Base-by-base conservation (phyloP, 2,329 filamentous ascomycete species). In the Chaetomiaceae sp. region DNA sequence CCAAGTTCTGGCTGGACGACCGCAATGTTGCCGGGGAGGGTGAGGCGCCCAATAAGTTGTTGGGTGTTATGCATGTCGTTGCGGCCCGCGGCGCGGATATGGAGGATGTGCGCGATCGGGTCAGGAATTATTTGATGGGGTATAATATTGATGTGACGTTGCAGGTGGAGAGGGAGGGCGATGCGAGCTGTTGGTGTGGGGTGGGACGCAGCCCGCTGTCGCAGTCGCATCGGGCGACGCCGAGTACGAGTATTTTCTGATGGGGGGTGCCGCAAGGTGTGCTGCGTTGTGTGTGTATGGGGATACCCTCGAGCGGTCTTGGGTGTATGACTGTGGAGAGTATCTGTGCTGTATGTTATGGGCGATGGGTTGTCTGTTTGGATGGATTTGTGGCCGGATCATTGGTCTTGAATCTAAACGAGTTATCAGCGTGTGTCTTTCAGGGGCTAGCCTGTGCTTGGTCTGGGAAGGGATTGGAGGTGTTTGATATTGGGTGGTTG, bases 1-100 rank as follows among this genome's bases (percentile, higher is more conserved):
- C 92, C 7, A 86, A 90, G 61, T 96, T 97, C 64, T 99, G 93
- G 93, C 73, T 93, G 13, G 89, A 95, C 60, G 90, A 95, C 55
- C 71, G 79, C 10, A 69, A 67, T 16, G 68, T n/a, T n/a, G n/a
- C 69, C 3, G 35, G 25, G 7, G 25, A 8, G 4, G 69, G 64
- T 8, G 70, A 70, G 19, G 62, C 58, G 27, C 66, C 66, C 17
- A 73, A 75, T 51, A 80, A 74, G 55, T 76, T 96, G 2, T 71
- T 91, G 12, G 92, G 92, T 2, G 85, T 93, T 1, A 91, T 96
- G 54, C 92, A 96, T 64, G 79, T 96, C 34, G 82, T 89, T 53
- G 89, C 89, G 1, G 81, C 83, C 1, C 79, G 81, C 20, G 81
- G 78, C 2, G 82, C 85, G 2, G 83, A 91, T 60, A 65, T 91